Evolutionary conservation across 2,329 filamentous ascomycete genomes (phyloP), one percentile per base, ranked within the genome.

Genomic region (Fusarium phyllophilum): DNA sequence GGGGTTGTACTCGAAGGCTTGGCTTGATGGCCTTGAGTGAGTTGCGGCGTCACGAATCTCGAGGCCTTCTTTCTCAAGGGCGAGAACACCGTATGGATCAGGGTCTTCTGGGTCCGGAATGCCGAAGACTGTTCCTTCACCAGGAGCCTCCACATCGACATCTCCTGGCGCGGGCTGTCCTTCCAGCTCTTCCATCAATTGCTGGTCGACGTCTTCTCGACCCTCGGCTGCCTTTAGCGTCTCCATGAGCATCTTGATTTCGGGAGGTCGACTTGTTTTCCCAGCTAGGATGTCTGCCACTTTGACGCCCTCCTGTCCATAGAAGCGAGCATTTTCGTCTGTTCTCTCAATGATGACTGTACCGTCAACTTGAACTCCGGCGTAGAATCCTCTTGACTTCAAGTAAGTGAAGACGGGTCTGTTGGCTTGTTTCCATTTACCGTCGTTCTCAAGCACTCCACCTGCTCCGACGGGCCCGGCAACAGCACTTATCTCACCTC

Each of bases 311-410:
- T 93, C 87, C 26, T 93, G 86, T 17, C 91, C 91, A 79, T 97
- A 97, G 78, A 97, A 97, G 13, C 90, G 89, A 62, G 93, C 92
- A 77, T 97, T 97, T 79, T 96, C 95, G 72, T 95, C 93, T 3
- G 88, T 91, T 39, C 95, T 89, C 81, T 96, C 93, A 49, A 96
- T 93, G 56, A 97, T 87, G 20, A 97, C 89, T 0, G 94, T 97
- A 26, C 95, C 95, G 78, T 97, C 94, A 24, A 97, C 88, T 77
- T 96, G 93, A 2, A 97, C 90, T 24, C 94, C 94, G 3, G 94
- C 94, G 77, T 96, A 97, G 73, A 97, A 90, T 3, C 95, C 95
- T 61, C 94, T 89, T 59, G 92, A 95, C 83, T 97, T 97, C 82
- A 97, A 89, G 79, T 97, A 97, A 4, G 85, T 85, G 68, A 86